Evolutionary conservation across 768 basidiomycete species (phyloP), one percentile per base, ranked within the genome.

Genomic region (Tulasnella sp.): DNA sequence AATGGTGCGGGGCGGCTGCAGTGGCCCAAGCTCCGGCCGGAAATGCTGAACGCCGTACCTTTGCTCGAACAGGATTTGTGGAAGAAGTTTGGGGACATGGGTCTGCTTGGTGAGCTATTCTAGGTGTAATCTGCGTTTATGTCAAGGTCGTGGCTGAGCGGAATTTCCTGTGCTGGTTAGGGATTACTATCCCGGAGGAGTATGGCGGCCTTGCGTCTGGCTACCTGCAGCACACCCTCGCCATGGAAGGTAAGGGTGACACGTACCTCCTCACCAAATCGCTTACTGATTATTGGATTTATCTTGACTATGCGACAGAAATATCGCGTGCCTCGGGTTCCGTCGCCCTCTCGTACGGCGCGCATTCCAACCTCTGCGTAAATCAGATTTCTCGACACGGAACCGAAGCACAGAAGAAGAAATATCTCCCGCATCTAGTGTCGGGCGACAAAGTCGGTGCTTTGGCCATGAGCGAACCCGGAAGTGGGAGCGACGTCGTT

Each of bases 391-490:
- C 91, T 79, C 83, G 94, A 34, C 90, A 93, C 77, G 94, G 92
- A 22, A 94, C 91, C 40, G 85, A 88, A 40, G 84, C 82, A 35
- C 95, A 98, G 82, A 94, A 94, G 79, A 80, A 82, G 70, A 92
- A 90, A 79, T 96, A 94, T 79, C 85, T 98, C 5, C 88, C 90
- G 4, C 89, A 89, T 77, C 83, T 97, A 62, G 81, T 96, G 41
- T 83, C 86, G 35, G 95, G 95, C 11, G 77, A 80, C 26, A 86
- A 91, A 78, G 86, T 98, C 36, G 95, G 95, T 42, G 89, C 91
- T 76, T 83, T 98, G 74, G 95, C 95, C 1, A 98, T 98, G 95
- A 93, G 91, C 76, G 95, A 98, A 82, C 85, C 90, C 1, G 93
- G 91, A 17, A 89, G 90, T 76, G 95, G 95, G 72, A 94, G 92